These are phyloP conservation scores for Kitagawia praeruptora DNA, from an alignment of 129 eudicot species.

Conservation along the genomic window DNA sequence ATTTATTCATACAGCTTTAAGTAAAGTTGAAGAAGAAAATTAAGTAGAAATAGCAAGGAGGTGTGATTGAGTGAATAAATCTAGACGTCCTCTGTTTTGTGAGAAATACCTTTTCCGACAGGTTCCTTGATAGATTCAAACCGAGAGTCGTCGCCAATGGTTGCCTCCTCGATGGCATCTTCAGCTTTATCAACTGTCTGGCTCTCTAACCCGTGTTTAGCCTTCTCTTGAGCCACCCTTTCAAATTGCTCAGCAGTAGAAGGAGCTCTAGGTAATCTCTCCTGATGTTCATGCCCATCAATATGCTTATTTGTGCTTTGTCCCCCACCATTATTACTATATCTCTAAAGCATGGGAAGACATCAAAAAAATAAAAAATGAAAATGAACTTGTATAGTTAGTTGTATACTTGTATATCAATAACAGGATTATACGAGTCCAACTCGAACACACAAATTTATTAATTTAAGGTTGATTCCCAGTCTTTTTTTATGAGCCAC, in stretches of 20 bases:
- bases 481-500: no score
- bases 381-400: no score
- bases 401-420: no score
- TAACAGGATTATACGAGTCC: no score
- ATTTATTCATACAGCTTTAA: neutral
- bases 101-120: neutral
- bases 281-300: neutral
- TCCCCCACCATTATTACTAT: neutral
- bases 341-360: neutral
- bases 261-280: neutral
- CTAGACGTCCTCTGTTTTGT: neutral
- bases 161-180: neutral
- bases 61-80: neutral
- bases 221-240: slow-evolving; percentile 1
- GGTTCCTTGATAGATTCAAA: neutral
- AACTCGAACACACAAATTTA: no score
- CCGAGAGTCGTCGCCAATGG: neutral
- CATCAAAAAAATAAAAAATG: neutral
- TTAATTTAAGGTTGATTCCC: no score
- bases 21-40: neutral
- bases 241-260: neutral
- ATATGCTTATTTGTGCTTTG: neutral
- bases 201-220: neutral
- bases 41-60: neutral
- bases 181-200: neutral